Conservation (phyloP, 371 early-diverging fungal species). For the Mortierella sp. region DNA sequence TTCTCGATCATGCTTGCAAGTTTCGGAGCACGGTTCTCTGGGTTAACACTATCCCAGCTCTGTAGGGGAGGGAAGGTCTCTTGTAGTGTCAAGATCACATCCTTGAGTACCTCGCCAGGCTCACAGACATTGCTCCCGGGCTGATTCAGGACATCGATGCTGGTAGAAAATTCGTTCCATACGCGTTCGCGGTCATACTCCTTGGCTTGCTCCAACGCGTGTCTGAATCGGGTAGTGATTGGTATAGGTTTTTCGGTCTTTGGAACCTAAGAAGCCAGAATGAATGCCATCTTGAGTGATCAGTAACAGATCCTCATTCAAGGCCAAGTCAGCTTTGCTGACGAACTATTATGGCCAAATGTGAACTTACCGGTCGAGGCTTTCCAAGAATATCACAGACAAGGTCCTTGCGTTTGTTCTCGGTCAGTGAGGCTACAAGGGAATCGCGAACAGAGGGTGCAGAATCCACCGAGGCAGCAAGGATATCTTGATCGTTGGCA, state of each 20-base stretch:
- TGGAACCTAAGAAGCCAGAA: not conserved
- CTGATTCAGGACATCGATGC: constrained; percentile 28
- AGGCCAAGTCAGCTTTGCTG: too few relatives aligned
- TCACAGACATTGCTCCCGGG: constrained; percentile 19
- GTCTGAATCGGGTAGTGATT: constrained; percentile 20
- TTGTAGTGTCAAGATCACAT: constrained; percentile 29
- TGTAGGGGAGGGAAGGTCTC: constrained; percentile 36
- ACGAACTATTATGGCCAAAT: too few relatives aligned
- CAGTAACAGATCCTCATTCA: too few relatives aligned
- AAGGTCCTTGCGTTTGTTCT: constrained; percentile 29
- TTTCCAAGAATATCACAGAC: constrained; percentile 32
- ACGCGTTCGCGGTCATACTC: constrained; percentile 41
- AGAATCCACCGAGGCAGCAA: constrained; percentile 15
- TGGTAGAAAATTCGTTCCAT: constrained; percentile 15
- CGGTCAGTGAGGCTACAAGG: constrained; percentile 23
- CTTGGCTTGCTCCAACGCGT: constrained; percentile 28
- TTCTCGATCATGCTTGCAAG: constrained; percentile 18
- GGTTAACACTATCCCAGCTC: constrained; percentile 17
- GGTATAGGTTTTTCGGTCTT: constrained; percentile 3
- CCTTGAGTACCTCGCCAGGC: constrained; percentile 31
- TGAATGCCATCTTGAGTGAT: too few relatives aligned
- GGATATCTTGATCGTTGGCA: constrained; percentile 42
- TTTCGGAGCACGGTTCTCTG: constrained; percentile 26
- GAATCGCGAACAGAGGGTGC: constrained; percentile 35
- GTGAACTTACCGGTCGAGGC: constrained; percentile 24